Evolutionary conservation across 2,329 filamentous ascomycete species (phyloP).

Genomic region (Passalora sequoiae): DNA sequence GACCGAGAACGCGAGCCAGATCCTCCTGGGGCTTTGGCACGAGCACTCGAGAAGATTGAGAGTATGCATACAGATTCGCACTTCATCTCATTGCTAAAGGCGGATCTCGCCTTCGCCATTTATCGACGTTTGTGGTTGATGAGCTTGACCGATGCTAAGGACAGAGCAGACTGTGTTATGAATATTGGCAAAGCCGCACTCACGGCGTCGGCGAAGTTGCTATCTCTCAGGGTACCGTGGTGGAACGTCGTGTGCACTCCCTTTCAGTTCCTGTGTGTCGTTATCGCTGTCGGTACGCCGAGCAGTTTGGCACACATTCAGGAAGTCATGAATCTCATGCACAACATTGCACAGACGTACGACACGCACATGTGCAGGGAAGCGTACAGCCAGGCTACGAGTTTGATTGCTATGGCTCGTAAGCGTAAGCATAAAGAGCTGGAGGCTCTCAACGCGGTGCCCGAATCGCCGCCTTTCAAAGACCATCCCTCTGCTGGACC

Average conservation of each 20-base stretch:
- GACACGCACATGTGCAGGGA: slow-evolving; percentile 37
- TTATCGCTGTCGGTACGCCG: slow-evolving; percentile 39
- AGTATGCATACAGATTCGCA: slow-evolving; percentile 31
- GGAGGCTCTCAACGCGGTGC: slow-evolving; percentile 27
- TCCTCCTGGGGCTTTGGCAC: slow-evolving; percentile 32
- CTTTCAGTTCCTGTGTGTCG: slow-evolving; percentile 42
- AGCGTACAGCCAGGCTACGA: slow-evolving; percentile 34
- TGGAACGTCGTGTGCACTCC: slow-evolving; percentile 41
- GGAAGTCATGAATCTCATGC: slow-evolving; percentile 36
- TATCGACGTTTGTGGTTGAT: slow-evolving; percentile 41
- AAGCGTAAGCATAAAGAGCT: slow-evolving; percentile 32
- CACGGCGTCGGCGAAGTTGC: slow-evolving; percentile 33
- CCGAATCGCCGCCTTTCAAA: slow-evolving; percentile 25
- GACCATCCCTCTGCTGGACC: slow-evolving; percentile 28
- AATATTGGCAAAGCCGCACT: slow-evolving; percentile 34
- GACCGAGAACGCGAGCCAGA: slow-evolving; percentile 33
- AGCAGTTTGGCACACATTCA: slow-evolving; percentile 35
- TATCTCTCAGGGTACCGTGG: slow-evolving; percentile 37
- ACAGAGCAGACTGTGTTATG: slow-evolving; percentile 36
- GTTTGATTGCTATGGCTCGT: slow-evolving; percentile 30
- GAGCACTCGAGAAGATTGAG: slow-evolving; percentile 31
- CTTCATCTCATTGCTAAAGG: slow-evolving; percentile 46
- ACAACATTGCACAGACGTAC: slow-evolving; percentile 35
- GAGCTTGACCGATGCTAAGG: slow-evolving; percentile 35
- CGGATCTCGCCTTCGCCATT: slow-evolving; percentile 49